Evolutionary conservation across 495 filamentous ascomycete genomes (phyloP), one percentile per base, ranked within the genome.

Genomic region (Penicillium angulare): DNA sequence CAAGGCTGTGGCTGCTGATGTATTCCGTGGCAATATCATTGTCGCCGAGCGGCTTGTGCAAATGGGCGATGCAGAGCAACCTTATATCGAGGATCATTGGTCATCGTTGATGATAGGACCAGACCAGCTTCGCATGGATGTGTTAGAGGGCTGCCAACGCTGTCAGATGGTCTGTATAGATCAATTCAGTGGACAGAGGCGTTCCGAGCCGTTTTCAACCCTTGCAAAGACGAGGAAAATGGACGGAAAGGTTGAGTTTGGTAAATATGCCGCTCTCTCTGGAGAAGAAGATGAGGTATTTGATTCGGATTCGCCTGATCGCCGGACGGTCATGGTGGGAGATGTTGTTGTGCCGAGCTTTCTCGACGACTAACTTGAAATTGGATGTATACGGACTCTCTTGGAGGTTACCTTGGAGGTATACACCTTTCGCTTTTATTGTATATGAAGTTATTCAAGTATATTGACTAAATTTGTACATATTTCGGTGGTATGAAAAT

Each of bases 111-210:
- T 56, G 1, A 71, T 79, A 18, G 72, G 72, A 0, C 50, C 69
- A 0, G 47, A 59, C 5, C 50, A 65, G 31, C 48, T 74, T 29
- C 60, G 71, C 3, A 86, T 89, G 44, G 76, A 88, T 57, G 81
- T 92, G 51, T 72, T 97, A 4, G 92, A 89, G 0, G 79, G 84
- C 16, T 98, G 93, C 60, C 79, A 91, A 29, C 72, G 93, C 13
- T 98, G 93, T 53, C 90, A 96, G 58, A 96, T 98, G 89, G 86
- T 98, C 10, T 97, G 92, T 63, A 80, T 97, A 36, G 84, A 98
- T 53, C 93, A 96, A 59, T 69, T 84, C 15, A 95, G 87, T 5
- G 92, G 84, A 0, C 77, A 82, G 39, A 87, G 83, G 66, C 79
- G 84, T 33, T 81, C 89, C 52, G 92, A 97, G 64, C 93, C 93